phyloP scores from a whole-genome alignment of 768 basidiomycete species.

The Piloderma croceum region DNA sequence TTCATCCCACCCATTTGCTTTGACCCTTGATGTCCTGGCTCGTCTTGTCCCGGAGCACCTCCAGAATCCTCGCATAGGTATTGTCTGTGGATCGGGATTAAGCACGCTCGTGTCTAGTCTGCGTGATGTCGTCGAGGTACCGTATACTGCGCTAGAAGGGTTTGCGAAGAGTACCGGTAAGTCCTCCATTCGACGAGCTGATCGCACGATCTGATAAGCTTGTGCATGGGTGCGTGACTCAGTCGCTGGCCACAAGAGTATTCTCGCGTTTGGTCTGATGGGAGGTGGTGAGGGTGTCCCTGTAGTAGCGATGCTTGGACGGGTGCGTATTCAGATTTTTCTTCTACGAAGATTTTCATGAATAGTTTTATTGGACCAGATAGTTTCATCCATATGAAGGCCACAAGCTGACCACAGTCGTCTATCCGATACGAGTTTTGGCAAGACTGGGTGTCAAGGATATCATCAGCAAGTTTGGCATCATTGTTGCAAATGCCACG shows the following conservation, averaged over 20 bases:
- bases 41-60: slow-evolving; percentile 30
- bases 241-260: slow-evolving; percentile 81
- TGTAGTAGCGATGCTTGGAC: slow-evolving; percentile 85
- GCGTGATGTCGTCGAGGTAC: slow-evolving; percentile 50
- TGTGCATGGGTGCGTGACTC: background rate
- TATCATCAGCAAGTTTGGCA: slow-evolving; percentile 56
- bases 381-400: slow-evolving; percentile 89
- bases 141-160: slow-evolving; percentile 65
- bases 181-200: slow-evolving; percentile 12
- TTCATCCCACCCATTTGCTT: background rate
- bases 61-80: slow-evolving; percentile 61
- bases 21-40: background rate
- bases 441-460: slow-evolving; percentile 69
- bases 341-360: background rate
- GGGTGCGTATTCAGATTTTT: slow-evolving; percentile 40
- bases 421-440: slow-evolving; percentile 78
- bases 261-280: slow-evolving; percentile 75
- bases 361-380: slow-evolving; percentile 5
- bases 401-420: slow-evolving; percentile 58
- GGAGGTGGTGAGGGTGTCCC: slow-evolving; percentile 61
- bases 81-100: slow-evolving; percentile 85
- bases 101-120: slow-evolving; percentile 65
- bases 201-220: background rate
- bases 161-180: slow-evolving; percentile 75
- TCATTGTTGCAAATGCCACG: no score